Evolutionary conservation across 2,329 filamentous ascomycete species (phyloP), one percentile per base, ranked within the genome.

Genomic region (Colletotrichum sojae): DNA sequence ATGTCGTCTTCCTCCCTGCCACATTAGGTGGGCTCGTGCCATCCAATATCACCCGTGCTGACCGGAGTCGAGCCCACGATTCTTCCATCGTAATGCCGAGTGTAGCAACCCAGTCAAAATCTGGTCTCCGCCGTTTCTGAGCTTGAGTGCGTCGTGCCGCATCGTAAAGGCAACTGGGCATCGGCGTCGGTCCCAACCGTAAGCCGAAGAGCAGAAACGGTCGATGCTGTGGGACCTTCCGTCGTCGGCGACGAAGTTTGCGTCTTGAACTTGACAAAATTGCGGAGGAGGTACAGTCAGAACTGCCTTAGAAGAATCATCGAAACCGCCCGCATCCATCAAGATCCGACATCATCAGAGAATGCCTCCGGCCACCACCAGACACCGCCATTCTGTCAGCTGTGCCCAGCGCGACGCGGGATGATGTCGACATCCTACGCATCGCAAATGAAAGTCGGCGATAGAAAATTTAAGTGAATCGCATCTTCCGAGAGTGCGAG

Each of bases 351-450:
- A 52, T 18, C 16, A 20, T 31, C 40, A 66, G 22, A 18, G 3
- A 55, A 25, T 16, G 49, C 31, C 27, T 49, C 20, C 51, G n/a
- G 39, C 20, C 53, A 22, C 15, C 54, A 22, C 12, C 61, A 48
- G 54, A 58, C 25, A 39, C 40, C 48, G 60, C 48, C 25, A 36
- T 39, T 65, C 62, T 46, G 48, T 57, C 31, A 64, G 40, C 46
- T 22, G 10, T 10, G 12, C 36, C 16, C 31, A 13, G 31, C 22
- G 25, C 51, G 40, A 6, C 43, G 36, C 25, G 53, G 31, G 65
- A 16, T 40, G 20, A 36, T 20, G 31, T 59, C 18, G 18, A 18
- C 20, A 65, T n/a, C 18, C 49, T 43, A 39, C 31, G 36, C 54
- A 46, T 59, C 40, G 53, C 48, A 31, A 18, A 12, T 49, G 27